A percentile compares a stretch with the other conserved stretches of the same genome.
Evolutionary conservation across 192 early-diverging fungal genomes (phyloP).

Genomic region (Chytriomyces hyalinus): DNA sequence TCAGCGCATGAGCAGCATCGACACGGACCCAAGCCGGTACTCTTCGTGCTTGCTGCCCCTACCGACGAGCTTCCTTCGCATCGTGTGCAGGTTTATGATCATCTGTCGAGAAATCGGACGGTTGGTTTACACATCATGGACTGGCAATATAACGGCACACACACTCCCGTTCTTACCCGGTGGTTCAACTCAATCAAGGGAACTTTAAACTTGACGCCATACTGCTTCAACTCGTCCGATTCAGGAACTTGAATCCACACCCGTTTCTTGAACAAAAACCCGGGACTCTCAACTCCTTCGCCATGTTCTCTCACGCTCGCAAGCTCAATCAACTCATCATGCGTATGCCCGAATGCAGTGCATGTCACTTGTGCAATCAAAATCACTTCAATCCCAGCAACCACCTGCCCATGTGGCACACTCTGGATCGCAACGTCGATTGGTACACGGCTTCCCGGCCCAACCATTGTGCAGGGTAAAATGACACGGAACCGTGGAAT

Average conservation of each 20-base stretch:
- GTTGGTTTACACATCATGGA: no score
- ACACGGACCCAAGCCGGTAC: neutral
- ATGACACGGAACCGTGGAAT: conserved; percentile 28
- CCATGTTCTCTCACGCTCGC: neutral
- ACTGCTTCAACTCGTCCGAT: conserved; percentile 3
- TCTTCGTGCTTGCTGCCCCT: neutral
- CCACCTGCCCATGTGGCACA: conserved; percentile 5
- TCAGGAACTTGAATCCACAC: conserved; percentile 26
- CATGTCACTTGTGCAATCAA: conserved; percentile 1
- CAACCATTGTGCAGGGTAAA: conserved; percentile 27
- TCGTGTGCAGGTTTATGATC: neutral
- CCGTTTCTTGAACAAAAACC: conserved; percentile 21
- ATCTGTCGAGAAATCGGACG: neutral
- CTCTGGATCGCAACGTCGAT: conserved; percentile 21
- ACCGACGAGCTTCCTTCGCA: neutral
- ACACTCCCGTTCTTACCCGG: neutral
- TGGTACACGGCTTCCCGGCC: conserved; percentile 18
- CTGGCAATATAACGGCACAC: no score
- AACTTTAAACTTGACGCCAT: conserved; percentile 12
- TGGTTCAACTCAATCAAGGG: neutral
- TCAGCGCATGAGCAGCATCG: neutral
- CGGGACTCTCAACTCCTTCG: neutral
- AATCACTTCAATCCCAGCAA: neutral
- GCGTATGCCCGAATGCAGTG: neutral
- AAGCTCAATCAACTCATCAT: conserved; percentile 6